Evolutionary conservation across 768 basidiomycete species (phyloP), one percentile per base, ranked within the genome.

Genomic region (Russula earlei): DNA sequence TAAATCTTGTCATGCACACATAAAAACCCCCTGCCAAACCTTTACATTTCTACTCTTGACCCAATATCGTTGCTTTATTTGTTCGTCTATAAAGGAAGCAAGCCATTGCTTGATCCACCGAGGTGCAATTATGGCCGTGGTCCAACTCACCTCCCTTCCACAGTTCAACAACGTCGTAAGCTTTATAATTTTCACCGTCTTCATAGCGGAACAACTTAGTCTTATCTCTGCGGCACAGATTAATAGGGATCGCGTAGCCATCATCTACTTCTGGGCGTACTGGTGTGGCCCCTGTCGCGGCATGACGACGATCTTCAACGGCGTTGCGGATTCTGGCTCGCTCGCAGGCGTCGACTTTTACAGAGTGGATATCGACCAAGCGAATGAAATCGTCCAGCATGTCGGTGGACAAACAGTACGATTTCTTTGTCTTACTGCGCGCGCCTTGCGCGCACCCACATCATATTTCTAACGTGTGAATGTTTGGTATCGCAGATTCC

Each of bases 211-310:
- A 12, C 17, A 20, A 24, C 7, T 7, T 24, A 20, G 22, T 55
- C 55, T 49, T 15, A 24, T 37, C 36, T 37, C 19, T 11, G 45
- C 12, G 25, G 5, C 43, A 37, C 42, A 58, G 56, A 49, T 43
- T 19, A 49, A 43, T 29, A 4, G 19, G 0, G 51, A 53, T 22
- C 56, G 56, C 12, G 56, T 53, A 10, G 22, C 56, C 2, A 10
- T 58, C 20, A 49, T 58, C 19, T 58, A 58, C 17, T 58, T 58
- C 25, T 58, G 56, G 56, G 56, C 56, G 46, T 58, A 58, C 34
- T 58, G 56, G 56, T 58, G 56, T 3, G 56, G 56, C 5, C 56
- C 56, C 12, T 58, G 56, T 40, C 56, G 56, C 20, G 56, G 56
- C 8, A 38, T 53, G 51, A 53, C 56, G 27, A 51, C 31, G 19